Percentiles rank a stretch among this genome's conserved stretches.
These are phyloP conservation scores for Pleurozium schreberi DNA, from an alignment of 225 moss, liverwort and hornwort species.

Conservation along the genomic window DNA sequence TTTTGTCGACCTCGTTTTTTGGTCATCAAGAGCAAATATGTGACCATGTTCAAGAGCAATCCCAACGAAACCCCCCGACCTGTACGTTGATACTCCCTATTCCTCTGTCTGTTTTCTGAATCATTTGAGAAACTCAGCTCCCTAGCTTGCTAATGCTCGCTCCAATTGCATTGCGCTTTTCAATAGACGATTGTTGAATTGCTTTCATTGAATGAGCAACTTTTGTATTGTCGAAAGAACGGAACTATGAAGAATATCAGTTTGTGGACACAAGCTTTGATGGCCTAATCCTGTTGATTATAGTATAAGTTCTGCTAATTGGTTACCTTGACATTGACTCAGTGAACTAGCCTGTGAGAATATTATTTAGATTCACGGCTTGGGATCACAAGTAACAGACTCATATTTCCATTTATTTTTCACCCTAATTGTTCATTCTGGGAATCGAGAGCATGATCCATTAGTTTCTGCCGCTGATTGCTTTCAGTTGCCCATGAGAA, in stretches of 20 bases:
- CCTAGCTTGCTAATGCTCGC: not conserved
- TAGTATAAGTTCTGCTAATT: not conserved
- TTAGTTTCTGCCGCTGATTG: not conserved
- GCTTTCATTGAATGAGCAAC: not conserved
- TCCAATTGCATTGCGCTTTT: not conserved
- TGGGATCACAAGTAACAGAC: not conserved
- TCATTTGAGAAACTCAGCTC: not conserved
- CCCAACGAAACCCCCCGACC: constrained; percentile 42
- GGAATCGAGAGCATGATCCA: not conserved
- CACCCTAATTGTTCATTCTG: not conserved
- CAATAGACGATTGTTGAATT: not conserved
- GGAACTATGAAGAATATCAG: not conserved
- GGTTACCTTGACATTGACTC: not conserved
- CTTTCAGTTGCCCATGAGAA: constrained; percentile 54
- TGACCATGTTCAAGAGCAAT: constrained; percentile 57
- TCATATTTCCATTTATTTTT: not conserved
- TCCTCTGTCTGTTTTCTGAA: not conserved
- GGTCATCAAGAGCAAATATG: constrained; percentile 59
- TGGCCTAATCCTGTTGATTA: not conserved
- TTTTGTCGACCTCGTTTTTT: constrained; percentile 58
- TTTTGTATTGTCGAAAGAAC: not conserved
- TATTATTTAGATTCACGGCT: not conserved
- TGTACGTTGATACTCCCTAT: constrained; percentile 18
- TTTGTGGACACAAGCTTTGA: not conserved
- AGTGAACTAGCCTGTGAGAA: not conserved